Conservation (phyloP, 2,329 filamentous ascomycete species). For the Trichoderma sp. region DNA sequence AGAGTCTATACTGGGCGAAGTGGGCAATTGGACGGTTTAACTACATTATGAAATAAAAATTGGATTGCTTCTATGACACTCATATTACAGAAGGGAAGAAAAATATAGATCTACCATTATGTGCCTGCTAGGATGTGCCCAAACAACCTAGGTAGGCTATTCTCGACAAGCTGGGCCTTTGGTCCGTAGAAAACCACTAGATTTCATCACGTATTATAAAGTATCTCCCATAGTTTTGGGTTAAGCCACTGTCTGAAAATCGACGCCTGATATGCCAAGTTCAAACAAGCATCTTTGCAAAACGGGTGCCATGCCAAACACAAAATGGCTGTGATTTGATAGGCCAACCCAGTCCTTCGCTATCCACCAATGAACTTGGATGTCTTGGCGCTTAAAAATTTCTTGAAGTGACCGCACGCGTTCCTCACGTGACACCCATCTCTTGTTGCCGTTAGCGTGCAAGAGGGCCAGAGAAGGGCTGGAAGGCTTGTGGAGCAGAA, state of each 20-base stretch:
- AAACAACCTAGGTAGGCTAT: not conserved
- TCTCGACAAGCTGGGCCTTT: not conserved
- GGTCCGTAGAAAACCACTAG: not conserved
- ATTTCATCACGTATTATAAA: not conserved
- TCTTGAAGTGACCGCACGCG: not conserved
- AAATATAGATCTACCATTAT: not conserved
- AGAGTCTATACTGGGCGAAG: not conserved
- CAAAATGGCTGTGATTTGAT: not conserved
- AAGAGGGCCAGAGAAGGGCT: conserved; percentile 6
- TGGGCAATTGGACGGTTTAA: not conserved
- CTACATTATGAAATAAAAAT: not conserved
- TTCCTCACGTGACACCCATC: not conserved
- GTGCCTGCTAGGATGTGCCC: not conserved
- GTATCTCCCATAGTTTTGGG: not conserved
- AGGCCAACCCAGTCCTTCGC: not conserved
- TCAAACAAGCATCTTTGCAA: not conserved
- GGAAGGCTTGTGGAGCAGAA: not conserved
- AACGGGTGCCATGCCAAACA: not conserved
- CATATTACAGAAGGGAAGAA: not conserved
- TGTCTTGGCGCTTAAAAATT: not conserved
- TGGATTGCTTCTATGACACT: not conserved
- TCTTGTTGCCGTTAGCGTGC: not conserved
- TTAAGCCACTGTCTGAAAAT: not conserved
- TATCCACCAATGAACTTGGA: not conserved
- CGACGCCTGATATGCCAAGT: not conserved